Percentiles rank a stretch among this genome's conserved stretches.
phyloP scores from a whole-genome alignment of 441 rosid species.

The Isatis lusitanica region DNA sequence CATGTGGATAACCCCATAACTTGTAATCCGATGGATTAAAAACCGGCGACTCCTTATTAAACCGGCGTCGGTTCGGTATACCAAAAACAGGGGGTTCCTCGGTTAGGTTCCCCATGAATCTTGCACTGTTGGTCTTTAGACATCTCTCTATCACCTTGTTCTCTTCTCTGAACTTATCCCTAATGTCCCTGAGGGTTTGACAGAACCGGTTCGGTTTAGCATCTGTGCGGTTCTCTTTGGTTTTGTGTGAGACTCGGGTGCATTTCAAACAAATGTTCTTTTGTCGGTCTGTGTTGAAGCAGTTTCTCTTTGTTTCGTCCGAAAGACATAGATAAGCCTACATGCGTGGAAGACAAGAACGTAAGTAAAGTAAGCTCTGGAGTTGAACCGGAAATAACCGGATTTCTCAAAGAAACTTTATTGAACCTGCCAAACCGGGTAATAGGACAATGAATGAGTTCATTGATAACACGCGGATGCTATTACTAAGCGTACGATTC shows the following conservation, averaged over 20 bases:
- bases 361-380: neutral
- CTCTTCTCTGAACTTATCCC: slow-evolving; percentile 74
- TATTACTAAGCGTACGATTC: neutral
- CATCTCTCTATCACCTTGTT: slow-evolving; percentile 75
- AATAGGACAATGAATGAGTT: slow-evolving; percentile 7
- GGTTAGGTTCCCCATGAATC: slow-evolving; percentile 29
- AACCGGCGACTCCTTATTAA: slow-evolving; percentile 57
- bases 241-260: slow-evolving; percentile 40
- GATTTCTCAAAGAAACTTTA: neutral
- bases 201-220: slow-evolving; percentile 31
- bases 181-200: slow-evolving; percentile 47
- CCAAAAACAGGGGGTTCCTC: slow-evolving; percentile 25
- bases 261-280: slow-evolving; percentile 59
- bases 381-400: slow-evolving; percentile 3
- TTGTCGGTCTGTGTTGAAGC: slow-evolving; percentile 59
- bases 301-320: slow-evolving; percentile 50
- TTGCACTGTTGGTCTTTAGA: slow-evolving; percentile 50
- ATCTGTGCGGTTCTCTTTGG: slow-evolving; percentile 27
- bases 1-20: slow-evolving; percentile 74
- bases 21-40: slow-evolving; percentile 67
- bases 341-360: neutral
- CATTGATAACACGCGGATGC: slow-evolving; percentile 16
- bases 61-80: slow-evolving; percentile 1
- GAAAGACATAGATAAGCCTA: slow-evolving; percentile 80
- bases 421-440: slow-evolving; percentile 2